Evolutionary conservation across 2,329 filamentous ascomycete genomes (phyloP).

Genomic region (Microcyclospora pomicola): DNA sequence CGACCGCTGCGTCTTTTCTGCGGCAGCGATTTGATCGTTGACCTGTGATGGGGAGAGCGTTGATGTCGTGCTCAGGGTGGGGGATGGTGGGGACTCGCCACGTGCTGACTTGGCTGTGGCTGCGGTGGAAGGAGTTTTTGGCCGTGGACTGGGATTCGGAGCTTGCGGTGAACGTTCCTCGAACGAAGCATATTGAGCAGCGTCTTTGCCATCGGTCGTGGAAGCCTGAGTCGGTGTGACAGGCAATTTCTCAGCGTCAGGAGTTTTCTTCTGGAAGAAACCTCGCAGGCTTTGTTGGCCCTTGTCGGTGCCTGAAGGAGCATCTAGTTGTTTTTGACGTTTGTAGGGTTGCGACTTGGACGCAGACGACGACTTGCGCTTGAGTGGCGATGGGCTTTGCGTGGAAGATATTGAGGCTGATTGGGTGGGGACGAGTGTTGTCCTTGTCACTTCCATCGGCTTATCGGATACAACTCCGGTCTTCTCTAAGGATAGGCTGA

Average conservation of each 20-base stretch:
- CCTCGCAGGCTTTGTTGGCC: constrained; percentile 55
- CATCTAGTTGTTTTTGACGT: constrained; percentile 33
- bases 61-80: background rate
- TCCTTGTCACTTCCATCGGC: no score
- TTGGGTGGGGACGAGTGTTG: no score
- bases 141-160: no score
- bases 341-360: constrained; percentile 29
- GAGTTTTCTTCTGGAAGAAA: constrained; percentile 57
- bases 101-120: background rate
- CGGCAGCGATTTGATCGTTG: constrained; percentile 12
- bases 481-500: no score
- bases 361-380: constrained; percentile 23
- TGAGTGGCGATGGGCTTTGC: constrained; percentile 10
- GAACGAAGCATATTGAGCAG: background rate
- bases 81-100: background rate
- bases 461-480: no score
- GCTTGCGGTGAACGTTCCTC: background rate
- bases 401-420: background rate
- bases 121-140: background rate
- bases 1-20: constrained; percentile 29
- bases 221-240: no score
- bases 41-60: constrained; percentile 8
- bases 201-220: no score
- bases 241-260: no score
- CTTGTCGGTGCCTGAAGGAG: constrained; percentile 23